phyloP scores from a whole-genome alignment of 2,329 filamentous ascomycete genomes.

The Alternaria viburni region DNA sequence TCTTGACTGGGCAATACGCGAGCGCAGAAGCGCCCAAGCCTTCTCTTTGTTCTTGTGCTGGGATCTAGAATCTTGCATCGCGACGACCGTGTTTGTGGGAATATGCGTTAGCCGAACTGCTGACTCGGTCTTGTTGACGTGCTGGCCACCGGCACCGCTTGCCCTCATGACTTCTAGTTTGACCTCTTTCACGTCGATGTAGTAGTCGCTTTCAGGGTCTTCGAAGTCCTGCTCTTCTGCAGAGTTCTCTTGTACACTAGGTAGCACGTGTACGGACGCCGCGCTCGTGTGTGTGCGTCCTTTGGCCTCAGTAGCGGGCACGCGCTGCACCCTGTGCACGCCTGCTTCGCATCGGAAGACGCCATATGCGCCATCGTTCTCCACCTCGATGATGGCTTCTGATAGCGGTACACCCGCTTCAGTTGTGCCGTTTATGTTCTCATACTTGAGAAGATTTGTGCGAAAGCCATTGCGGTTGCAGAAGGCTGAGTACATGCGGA shows the following conservation, averaged over 20 bases:
- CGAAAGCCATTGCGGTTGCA: slow-evolving; percentile 73
- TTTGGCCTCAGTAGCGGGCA: slow-evolving; percentile 88
- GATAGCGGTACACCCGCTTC: slow-evolving; percentile 72
- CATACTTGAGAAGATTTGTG: slow-evolving; percentile 77
- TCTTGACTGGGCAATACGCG: slow-evolving; percentile 78
- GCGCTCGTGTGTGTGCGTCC: slow-evolving; percentile 94
- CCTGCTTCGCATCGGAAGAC: slow-evolving; percentile 85
- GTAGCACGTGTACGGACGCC: slow-evolving; percentile 89
- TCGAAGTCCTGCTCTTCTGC: slow-evolving; percentile 66
- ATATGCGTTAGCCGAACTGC: slow-evolving; percentile 91
- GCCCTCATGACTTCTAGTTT: slow-evolving; percentile 88
- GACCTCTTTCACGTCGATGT: slow-evolving; percentile 84
- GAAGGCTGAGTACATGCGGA: slow-evolving; percentile 87
- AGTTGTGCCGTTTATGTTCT: slow-evolving; percentile 70
- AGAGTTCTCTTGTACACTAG: slow-evolving; percentile 71
- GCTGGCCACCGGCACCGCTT: slow-evolving; percentile 90
- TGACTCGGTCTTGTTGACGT: slow-evolving; percentile 98
- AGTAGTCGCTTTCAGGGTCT: slow-evolving; percentile 90
- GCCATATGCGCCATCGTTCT: slow-evolving; percentile 78
- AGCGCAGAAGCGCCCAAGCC: slow-evolving; percentile 85
- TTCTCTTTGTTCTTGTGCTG: slow-evolving; percentile 87
- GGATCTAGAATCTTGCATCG: slow-evolving; percentile 90
- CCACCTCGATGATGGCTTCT: slow-evolving; percentile 87
- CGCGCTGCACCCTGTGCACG: slow-evolving; percentile 92
- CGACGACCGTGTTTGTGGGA: slow-evolving; percentile 84